Evolutionary conservation across 1,284 basidiomycete genomes (phyloP).

Genomic region (Pisolithus thermaeus): DNA sequence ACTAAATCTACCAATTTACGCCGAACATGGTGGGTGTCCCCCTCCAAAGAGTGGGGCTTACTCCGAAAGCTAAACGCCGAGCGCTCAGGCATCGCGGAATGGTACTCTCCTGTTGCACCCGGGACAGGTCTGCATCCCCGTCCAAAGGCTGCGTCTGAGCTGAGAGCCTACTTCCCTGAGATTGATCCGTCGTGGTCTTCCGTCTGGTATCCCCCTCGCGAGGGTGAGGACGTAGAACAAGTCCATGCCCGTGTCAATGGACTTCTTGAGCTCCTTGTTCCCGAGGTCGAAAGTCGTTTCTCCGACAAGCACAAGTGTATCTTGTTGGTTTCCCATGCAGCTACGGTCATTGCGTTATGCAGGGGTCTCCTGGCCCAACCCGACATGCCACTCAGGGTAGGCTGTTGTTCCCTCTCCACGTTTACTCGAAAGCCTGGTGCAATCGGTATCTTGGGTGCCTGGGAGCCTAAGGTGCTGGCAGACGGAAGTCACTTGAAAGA

Average conservation of each 20-base stretch:
- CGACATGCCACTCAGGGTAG: slow-evolving; percentile 49
- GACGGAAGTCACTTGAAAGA: slow-evolving; percentile 57
- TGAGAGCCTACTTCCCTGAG: slow-evolving; percentile 49
- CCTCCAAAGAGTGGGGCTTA: neutral
- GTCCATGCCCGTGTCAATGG: slow-evolving; percentile 57
- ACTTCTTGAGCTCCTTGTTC: slow-evolving; percentile 49
- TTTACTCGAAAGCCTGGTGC: slow-evolving; percentile 30
- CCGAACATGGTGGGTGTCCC: slow-evolving; percentile 60
- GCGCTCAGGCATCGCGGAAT: slow-evolving; percentile 66
- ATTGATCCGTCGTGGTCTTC: slow-evolving; percentile 60
- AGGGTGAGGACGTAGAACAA: slow-evolving; percentile 62
- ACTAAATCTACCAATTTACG: slow-evolving; percentile 62
- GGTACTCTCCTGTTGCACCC: slow-evolving; percentile 72
- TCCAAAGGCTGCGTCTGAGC: slow-evolving; percentile 45
- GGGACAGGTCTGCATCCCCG: slow-evolving; percentile 72
- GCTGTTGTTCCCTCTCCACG: slow-evolving; percentile 65
- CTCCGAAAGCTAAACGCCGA: neutral
- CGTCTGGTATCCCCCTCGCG: slow-evolving; percentile 65
- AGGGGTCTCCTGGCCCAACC: slow-evolving; percentile 53
- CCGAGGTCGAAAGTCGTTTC: slow-evolving; percentile 42
- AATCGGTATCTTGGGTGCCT: slow-evolving; percentile 33
- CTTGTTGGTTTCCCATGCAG: slow-evolving; percentile 75
- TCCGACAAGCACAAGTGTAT: slow-evolving; percentile 43
- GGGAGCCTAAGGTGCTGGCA: slow-evolving; percentile 44
- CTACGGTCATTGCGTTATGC: slow-evolving; percentile 68